Conservation (phyloP, 1,284 basidiomycete species). For the Marasmius oreades region DNA sequence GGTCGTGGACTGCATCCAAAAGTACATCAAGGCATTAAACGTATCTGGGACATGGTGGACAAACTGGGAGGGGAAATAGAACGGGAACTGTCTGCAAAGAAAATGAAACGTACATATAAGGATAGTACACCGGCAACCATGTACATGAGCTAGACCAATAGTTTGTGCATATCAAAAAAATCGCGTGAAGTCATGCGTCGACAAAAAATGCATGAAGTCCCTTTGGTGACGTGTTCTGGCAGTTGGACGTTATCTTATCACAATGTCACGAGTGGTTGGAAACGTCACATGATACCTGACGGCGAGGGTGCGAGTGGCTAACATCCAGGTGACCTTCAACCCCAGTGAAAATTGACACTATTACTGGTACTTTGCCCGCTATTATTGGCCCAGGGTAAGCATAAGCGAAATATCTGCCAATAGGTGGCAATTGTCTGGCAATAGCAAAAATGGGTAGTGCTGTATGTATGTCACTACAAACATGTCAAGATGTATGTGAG, state of each 20-base stretch:
- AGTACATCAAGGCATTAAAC: background rate
- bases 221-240: background rate
- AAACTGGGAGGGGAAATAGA: background rate
- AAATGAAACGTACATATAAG: background rate
- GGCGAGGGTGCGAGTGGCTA: background rate
- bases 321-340: too few species aligned
- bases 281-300: background rate
- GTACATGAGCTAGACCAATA: background rate
- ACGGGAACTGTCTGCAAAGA: background rate
- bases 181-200: too few species aligned
- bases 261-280: background rate
- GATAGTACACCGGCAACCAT: background rate
- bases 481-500: too few species aligned
- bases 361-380: too few species aligned
- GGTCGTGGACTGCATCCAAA: background rate
- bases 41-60: background rate
- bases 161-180: background rate
- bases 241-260: background rate
- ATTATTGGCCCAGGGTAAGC: too few species aligned
- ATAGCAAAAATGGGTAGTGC: too few species aligned
- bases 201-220: too few species aligned
- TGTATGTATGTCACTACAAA: too few species aligned
- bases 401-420: too few species aligned
- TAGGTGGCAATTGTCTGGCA: too few species aligned
- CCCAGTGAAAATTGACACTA: too few species aligned